Evolutionary conservation across 2,329 filamentous ascomycete species (phyloP).

Genomic region (Clonostachys solani): DNA sequence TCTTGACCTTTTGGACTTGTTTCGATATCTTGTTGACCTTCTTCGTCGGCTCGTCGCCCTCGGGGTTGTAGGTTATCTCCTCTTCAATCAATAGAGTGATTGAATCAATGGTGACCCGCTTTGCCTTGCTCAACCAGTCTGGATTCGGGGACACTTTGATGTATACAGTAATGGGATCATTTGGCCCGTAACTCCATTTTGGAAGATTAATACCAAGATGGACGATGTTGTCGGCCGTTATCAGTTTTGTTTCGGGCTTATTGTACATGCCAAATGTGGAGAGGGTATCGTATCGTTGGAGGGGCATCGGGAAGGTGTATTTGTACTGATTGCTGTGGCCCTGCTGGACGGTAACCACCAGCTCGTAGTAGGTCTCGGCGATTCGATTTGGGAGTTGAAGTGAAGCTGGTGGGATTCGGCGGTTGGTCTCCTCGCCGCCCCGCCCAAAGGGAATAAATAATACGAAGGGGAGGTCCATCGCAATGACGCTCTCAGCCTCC

Average conservation of each 20-base stretch:
- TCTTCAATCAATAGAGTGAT: slow-evolving; percentile 94
- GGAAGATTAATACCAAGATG: slow-evolving; percentile 89
- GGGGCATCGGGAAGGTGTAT: slow-evolving; percentile 84
- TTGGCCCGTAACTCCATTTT: slow-evolving; percentile 92
- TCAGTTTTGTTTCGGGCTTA: slow-evolving; percentile 82
- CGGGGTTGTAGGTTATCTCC: slow-evolving; percentile 97
- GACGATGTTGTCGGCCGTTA: slow-evolving; percentile 84
- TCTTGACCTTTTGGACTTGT: slow-evolving; percentile 74
- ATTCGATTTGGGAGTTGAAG: slow-evolving; percentile 86
- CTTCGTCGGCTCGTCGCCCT: slow-evolving; percentile 89
- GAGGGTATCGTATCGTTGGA: slow-evolving; percentile 91
- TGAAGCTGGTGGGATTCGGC: slow-evolving; percentile 87
- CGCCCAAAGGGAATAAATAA: slow-evolving; percentile 95
- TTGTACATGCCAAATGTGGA: slow-evolving; percentile 99
- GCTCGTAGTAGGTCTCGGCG: slow-evolving; percentile 95
- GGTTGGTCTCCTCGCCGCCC: slow-evolving; percentile 83
- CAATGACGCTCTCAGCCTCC: slow-evolving; percentile 83
- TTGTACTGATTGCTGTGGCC: slow-evolving; percentile 83
- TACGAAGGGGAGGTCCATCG: slow-evolving; percentile 96
- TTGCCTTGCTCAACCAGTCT: slow-evolving; percentile 87
- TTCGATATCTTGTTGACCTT: slow-evolving; percentile 86
- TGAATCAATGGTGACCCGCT: slow-evolving; percentile 87
- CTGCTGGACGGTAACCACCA: slow-evolving; percentile 94
- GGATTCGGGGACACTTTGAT: slow-evolving; percentile 91
- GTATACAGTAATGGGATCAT: slow-evolving; percentile 93